Conservation (phyloP, 2,329 filamentous ascomycete species). For the Karstenula rhodostoma region DNA sequence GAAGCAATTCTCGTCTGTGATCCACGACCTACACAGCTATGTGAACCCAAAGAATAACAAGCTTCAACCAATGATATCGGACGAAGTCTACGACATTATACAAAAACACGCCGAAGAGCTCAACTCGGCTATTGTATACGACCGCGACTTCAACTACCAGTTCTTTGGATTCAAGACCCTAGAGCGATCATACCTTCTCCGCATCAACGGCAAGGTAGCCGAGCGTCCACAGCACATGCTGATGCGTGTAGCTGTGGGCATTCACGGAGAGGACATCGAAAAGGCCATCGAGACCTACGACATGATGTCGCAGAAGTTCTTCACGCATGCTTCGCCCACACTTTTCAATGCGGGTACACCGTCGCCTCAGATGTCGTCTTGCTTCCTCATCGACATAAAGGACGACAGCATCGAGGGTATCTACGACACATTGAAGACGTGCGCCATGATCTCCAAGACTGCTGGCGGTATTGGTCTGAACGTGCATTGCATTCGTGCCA, state of each 20-base stretch:
- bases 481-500: constrained; percentile 94
- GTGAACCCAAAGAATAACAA: constrained; percentile 91
- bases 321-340: constrained; percentile 97
- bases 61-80: constrained; percentile 91
- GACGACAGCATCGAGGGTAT: constrained; percentile 99
- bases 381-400: constrained; percentile 99
- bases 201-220: constrained; percentile 93
- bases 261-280: constrained; percentile 94
- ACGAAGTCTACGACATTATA: constrained; percentile 88
- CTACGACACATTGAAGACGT: constrained; percentile 98
- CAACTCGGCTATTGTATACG: constrained; percentile 98
- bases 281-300: constrained; percentile 97
- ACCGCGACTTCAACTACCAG: constrained; percentile 99
- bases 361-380: constrained; percentile 92
- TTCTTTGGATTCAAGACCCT: constrained; percentile 99
- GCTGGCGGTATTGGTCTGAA: constrained; percentile 98
- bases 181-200: constrained; percentile 95
- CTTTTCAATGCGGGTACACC: constrained; percentile 98
- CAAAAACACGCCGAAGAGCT: constrained; percentile 97
- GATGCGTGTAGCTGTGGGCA: constrained; percentile 97
- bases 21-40: constrained; percentile 93
- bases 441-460: constrained; percentile 99
- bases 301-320: constrained; percentile 98
- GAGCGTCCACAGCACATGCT: constrained; percentile 99
- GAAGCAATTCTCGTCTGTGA: constrained; percentile 98